Percentiles rank a stretch among this genome's conserved stretches.
Conservation (phyloP, 106 monocot genomes). For the Acanthochlamys bracteata region DNA sequence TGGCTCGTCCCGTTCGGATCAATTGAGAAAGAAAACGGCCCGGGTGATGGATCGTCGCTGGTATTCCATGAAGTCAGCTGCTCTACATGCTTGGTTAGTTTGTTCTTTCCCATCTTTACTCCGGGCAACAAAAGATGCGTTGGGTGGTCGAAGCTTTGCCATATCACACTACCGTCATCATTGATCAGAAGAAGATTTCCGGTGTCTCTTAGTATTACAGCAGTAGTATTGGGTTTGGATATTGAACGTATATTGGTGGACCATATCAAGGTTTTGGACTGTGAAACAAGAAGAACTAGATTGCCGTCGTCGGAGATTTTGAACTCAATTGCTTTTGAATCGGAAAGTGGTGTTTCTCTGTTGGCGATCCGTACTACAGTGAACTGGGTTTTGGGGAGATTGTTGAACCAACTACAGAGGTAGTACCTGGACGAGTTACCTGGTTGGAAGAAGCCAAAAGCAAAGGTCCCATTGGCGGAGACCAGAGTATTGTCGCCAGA, state of each 20-base stretch:
- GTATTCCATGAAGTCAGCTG: constrained; percentile 25
- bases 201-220: constrained; percentile 20
- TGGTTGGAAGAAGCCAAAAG: constrained; percentile 23
- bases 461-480: constrained; percentile 16
- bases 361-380: constrained; percentile 27
- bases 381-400: not conserved
- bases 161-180: constrained; percentile 6
- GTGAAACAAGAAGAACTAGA: constrained; percentile 10
- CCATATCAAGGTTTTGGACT: constrained; percentile 13
- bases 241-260: constrained; percentile 12
- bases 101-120: constrained; percentile 22
- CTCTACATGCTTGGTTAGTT: constrained; percentile 21
- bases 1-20: constrained; percentile 22
- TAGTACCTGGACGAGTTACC: constrained; percentile 10
- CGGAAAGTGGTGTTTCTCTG: constrained; percentile 15
- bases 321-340: constrained; percentile 5
- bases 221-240: not conserved
- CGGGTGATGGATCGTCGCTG: constrained; percentile 11
- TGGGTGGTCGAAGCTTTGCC: constrained; percentile 43
- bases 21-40: constrained; percentile 8
- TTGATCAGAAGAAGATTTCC: constrained; percentile 24
- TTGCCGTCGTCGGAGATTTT: constrained; percentile 18
- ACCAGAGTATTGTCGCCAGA: constrained; percentile 23
- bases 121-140: constrained; percentile 17
- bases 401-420: constrained; percentile 29